A percentile compares a stretch with the other conserved stretches of the same genome.
phyloP scores from a whole-genome alignment of 2,329 filamentous ascomycete genomes.

The Exophiala dermatitidis region DNA sequence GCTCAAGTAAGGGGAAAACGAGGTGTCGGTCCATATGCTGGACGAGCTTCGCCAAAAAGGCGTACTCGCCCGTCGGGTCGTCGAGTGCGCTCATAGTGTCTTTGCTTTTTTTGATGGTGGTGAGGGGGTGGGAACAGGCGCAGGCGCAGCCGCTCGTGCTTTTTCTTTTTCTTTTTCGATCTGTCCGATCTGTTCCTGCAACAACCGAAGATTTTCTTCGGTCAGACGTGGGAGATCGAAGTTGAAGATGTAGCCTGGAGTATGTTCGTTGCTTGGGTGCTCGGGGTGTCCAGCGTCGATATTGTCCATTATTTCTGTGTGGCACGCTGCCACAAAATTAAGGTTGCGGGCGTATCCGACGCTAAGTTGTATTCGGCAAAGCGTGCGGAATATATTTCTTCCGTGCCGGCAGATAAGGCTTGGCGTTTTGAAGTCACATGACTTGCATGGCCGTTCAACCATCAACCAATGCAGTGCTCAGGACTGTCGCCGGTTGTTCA shows the following conservation, averaged over 20 bases:
- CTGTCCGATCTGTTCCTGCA: too few relatives aligned
- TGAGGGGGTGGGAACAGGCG: too few relatives aligned
- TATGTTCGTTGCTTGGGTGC: slow-evolving; percentile 4
- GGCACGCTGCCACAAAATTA: not conserved
- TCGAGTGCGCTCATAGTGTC: slow-evolving; percentile 16
- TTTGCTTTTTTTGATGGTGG: not conserved
- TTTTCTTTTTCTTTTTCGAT: not conserved
- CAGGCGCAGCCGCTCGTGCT: not conserved
- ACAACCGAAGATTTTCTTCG: too few relatives aligned
- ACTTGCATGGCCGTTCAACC: not conserved
- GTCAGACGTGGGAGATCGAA: slow-evolving; percentile 1
- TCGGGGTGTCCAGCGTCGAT: slow-evolving; percentile 6
- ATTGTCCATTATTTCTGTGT: slow-evolving; percentile 8
- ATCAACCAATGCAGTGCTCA: not conserved
- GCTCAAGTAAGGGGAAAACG: slow-evolving; percentile 93
- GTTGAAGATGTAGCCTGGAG: slow-evolving; percentile 8
- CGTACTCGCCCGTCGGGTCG: slow-evolving; percentile 60
- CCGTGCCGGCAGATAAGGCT: not conserved
- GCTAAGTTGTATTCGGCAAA: not conserved
- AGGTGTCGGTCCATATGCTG: slow-evolving; percentile 90
- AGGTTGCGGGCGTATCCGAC: not conserved
- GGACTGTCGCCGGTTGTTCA: slow-evolving; percentile 1
- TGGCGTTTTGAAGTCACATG: not conserved
- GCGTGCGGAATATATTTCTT: not conserved
- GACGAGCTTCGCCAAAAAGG: slow-evolving; percentile 81